phyloP scores from a whole-genome alignment of 2,329 filamentous ascomycete genomes.

The Botrytis elliptica region DNA sequence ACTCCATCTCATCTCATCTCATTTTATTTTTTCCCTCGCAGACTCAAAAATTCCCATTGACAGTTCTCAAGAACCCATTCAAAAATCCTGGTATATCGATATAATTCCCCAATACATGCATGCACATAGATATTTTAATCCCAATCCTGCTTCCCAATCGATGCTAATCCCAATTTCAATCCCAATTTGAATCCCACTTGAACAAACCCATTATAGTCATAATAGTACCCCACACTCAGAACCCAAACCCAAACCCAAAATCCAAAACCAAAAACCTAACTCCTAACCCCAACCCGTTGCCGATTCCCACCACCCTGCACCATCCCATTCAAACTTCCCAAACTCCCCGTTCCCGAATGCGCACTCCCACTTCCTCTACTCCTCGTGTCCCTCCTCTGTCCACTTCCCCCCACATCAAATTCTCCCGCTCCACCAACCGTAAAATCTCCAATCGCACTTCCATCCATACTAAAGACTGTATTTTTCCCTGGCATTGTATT shows the following conservation, averaged over 20 bases:
- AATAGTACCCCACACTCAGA: neutral
- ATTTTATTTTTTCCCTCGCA: too few species aligned
- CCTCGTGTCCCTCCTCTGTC: neutral
- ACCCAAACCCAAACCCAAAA: neutral
- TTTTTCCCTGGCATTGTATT: neutral
- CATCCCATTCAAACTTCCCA: neutral
- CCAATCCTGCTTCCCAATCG: neutral
- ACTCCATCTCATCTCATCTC: neutral
- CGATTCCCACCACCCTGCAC: neutral
- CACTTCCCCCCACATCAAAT: neutral
- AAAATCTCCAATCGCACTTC: conserved; percentile 1
- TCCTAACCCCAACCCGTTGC: neutral
- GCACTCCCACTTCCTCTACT: neutral
- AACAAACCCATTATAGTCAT: neutral
- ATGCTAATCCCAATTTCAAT: neutral
- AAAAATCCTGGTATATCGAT: neutral
- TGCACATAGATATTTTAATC: neutral
- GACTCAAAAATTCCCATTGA: too few species aligned
- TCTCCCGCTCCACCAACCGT: neutral
- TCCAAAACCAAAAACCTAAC: neutral
- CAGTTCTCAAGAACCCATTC: neutral
- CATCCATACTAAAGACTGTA: conserved; percentile 5
- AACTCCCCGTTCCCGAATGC: neutral
- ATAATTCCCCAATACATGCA: neutral
- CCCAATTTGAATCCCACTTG: neutral